phyloP scores from a whole-genome alignment of 2,329 filamentous ascomycete species.

The Sarocladiaceae sp. region DNA sequence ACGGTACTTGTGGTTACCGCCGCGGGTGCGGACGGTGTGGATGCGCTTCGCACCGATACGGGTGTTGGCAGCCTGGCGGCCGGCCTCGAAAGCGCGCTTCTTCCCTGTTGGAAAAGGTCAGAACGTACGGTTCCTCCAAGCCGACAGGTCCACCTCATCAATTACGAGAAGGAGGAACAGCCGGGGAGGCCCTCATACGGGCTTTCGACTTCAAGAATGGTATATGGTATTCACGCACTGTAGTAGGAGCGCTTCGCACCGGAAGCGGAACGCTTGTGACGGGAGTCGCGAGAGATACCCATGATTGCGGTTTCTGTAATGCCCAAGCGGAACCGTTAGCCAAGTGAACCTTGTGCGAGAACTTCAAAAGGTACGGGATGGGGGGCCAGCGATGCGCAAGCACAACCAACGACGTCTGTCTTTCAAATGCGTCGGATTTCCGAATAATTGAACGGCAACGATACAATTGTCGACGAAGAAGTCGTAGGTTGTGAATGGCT shows the following conservation, averaged over 20 bases:
- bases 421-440: background rate
- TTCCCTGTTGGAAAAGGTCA: constrained; percentile 73
- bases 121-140: constrained; percentile 54
- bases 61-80: constrained; percentile 98
- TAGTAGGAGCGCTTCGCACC: constrained; percentile 96
- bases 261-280: constrained; percentile 99
- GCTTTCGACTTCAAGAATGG: constrained; percentile 46
- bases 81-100: constrained; percentile 99
- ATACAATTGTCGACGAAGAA: background rate
- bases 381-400: background rate
- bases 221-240: constrained; percentile 52
- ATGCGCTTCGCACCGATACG: constrained; percentile 96
- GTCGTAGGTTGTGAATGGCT: background rate
- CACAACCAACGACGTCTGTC: too few relatives aligned
- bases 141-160: constrained; percentile 10
- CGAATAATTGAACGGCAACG: background rate
- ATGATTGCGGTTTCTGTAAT: constrained; percentile 70
- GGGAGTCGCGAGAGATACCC: constrained; percentile 99
- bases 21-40: constrained; percentile 93
- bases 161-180: background rate
- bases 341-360: constrained; percentile 1
- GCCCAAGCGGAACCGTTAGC: constrained; percentile 8
- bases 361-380: background rate
- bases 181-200: constrained; percentile 44
- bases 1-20: constrained; percentile 99